Percentiles rank a stretch among this genome's conserved stretches.
phyloP scores from a whole-genome alignment of 768 basidiomycete genomes.

The Pleurotus tuoliensis region DNA sequence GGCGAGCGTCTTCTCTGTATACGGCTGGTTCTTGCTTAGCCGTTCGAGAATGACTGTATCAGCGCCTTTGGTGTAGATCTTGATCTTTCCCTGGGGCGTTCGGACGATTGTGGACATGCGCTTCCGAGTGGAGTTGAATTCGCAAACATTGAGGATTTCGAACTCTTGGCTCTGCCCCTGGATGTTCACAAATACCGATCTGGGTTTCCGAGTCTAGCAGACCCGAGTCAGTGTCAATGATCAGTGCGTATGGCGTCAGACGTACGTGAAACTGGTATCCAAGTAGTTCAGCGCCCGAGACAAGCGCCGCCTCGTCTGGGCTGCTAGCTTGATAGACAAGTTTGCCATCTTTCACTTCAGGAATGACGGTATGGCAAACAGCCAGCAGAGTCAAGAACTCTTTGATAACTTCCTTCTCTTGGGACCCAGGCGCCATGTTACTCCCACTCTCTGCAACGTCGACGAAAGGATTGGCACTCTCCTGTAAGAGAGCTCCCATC shows the following conservation, averaged over 20 bases:
- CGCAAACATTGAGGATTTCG: slow-evolving; percentile 93
- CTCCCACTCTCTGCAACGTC: slow-evolving; percentile 36
- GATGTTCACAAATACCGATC: slow-evolving; percentile 87
- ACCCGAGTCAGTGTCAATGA: slow-evolving; percentile 1
- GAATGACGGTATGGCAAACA: slow-evolving; percentile 98
- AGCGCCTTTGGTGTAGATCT: slow-evolving; percentile 94
- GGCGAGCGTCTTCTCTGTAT: slow-evolving; percentile 77
- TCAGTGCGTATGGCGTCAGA: slow-evolving; percentile 11
- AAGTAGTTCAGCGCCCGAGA: slow-evolving; percentile 87
- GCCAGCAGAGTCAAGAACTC: slow-evolving; percentile 84
- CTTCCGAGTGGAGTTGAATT: slow-evolving; percentile 97
- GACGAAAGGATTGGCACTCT: slow-evolving; percentile 55
- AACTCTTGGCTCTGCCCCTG: slow-evolving; percentile 73
- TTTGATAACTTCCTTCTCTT: slow-evolving; percentile 50
- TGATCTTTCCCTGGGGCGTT: slow-evolving; percentile 85
- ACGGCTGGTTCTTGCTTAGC: slow-evolving; percentile 79
- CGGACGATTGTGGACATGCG: slow-evolving; percentile 96
- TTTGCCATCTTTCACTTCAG: slow-evolving; percentile 86
- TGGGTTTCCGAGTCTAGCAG: slow-evolving; percentile 86
- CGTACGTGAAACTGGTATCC: slow-evolving; percentile 93
- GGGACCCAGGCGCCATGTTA: slow-evolving; percentile 22
- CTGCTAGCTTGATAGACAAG: slow-evolving; percentile 93
- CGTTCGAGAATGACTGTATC: slow-evolving; percentile 97
- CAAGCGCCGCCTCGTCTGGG: slow-evolving; percentile 96
- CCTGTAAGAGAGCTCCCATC: slow-evolving; percentile 53